A percentile compares a stretch with the other conserved stretches of the same genome.
phyloP scores from a whole-genome alignment of 2,329 filamentous ascomycete species.

The Trichoderma citrinoviride region DNA sequence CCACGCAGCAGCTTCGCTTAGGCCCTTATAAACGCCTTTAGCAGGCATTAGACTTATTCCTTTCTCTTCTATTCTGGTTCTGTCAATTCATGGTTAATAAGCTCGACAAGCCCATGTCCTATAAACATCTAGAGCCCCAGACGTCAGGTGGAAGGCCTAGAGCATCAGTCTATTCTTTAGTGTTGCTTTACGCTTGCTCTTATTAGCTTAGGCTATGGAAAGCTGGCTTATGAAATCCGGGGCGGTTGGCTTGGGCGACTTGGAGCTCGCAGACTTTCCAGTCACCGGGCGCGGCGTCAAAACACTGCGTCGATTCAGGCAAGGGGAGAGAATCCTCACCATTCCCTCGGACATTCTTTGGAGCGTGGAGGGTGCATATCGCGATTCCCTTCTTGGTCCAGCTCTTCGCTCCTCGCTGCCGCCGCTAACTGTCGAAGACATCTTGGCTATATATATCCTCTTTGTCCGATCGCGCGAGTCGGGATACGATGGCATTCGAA shows the following conservation, averaged over 20 bases:
- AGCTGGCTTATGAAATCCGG: constrained; percentile 34
- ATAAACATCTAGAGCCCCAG: too few relatives aligned
- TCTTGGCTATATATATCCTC: constrained; percentile 35
- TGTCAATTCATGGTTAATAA: too few relatives aligned
- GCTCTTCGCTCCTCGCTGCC: constrained; percentile 33
- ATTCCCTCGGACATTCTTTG: constrained; percentile 33
- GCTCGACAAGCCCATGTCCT: too few relatives aligned
- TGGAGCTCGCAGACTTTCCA: constrained; percentile 35
- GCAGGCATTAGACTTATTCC: too few relatives aligned
- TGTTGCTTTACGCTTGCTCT: background rate
- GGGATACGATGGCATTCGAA: constrained; percentile 32
- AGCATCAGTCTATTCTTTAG: background rate
- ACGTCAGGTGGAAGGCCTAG: too few relatives aligned
- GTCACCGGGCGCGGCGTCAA: constrained; percentile 34
- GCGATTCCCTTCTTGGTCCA: constrained; percentile 34
- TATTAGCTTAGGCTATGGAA: constrained; percentile 29
- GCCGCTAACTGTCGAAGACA: constrained; percentile 35
- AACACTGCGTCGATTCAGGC: constrained; percentile 32
- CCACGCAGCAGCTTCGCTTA: too few relatives aligned
- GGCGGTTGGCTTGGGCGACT: constrained; percentile 32
- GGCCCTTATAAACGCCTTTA: too few relatives aligned
- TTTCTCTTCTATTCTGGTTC: background rate
- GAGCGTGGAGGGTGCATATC: constrained; percentile 35
- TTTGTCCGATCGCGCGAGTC: constrained; percentile 35
- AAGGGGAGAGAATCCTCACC: constrained; percentile 36